Base-by-base conservation (phyloP, 805 yeast species). In the Cyberlindnera nakhonratchasimensis region DNA sequence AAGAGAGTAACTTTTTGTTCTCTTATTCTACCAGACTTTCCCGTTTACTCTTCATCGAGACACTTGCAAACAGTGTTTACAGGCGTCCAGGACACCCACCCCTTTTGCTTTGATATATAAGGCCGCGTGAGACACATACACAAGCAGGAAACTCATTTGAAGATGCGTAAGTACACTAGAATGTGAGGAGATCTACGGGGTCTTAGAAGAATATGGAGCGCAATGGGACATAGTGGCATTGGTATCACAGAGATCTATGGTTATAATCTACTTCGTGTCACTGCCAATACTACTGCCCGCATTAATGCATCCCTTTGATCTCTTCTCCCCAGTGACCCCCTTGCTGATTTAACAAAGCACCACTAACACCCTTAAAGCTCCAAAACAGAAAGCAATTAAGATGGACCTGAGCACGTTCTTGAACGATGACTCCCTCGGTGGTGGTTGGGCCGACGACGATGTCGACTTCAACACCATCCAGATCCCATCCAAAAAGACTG, bases 331-430 rank as follows among this genome's bases (percentile, higher is more conserved):
- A 11, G 17, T 19, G 22, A 18, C 22, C 16, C 22, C 33, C 25
- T n/a, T 32, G 21, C 22, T 18, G 10, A 7, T 14, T 13, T 18
- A n/a, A 20, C 10, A 18, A 24, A 31, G 8, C 13, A 10, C 9
- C 19, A 25, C 28, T 34, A 20, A 34, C 30, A 14, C 6, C 32
- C 13, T 4, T 17, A 8, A 71, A 80, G 78, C 78, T 55, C 83
- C 83, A 58, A 72, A 73, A 55, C 79, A 80, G 65, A 81, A 80
- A 61, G 74, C 70, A 45, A 73, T 74, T 51, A 86, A 81, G 70
- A 85, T 88, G 93, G 91, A 86, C 74, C 77, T 89, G 67, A 82
- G 80, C 62, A 79, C 90, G 65, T 89, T 89, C 74, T 75, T 86
- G 62, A 78, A 80, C 57, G 93, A 85, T 66, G 85, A 80, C 40